Base-by-base conservation (phyloP, 805 yeast genomes). In the Starmerella stellata region DNA sequence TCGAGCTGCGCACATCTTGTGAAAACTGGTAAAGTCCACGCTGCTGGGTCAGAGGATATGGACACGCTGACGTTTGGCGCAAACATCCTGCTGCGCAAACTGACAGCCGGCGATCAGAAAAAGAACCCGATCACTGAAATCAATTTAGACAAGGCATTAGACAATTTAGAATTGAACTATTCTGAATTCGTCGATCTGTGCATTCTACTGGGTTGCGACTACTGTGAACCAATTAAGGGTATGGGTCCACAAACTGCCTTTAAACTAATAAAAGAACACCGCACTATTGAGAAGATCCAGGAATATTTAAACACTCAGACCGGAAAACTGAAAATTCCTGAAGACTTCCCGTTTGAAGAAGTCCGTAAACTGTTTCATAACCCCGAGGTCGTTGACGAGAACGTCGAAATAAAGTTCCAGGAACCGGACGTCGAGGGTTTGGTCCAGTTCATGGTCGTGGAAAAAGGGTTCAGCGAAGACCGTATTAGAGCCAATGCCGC, bases 1-100 rank as follows among this genome's bases (percentile, higher is more conserved):
- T 94, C 98, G 0, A 96, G 90, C 52, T 90, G 98, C 64, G 96
- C 98, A 0, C 90, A 74, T 45, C 61, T 90, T 35, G 95, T 95
- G 3, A 70, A 74, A 41, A 70, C 73, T 11, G 95, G 94, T 2
- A 83, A 82, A 53, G 96, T 87, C 0, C 90, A 75, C 55, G 98
- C 93, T 7, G 94, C 96, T 2, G 98, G 95, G 1, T 78, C 93
- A 4, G 98, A 90, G 57, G 98, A 90, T 71, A 90, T 90, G 98
- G 98, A 90, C 60, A 90, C 98, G 1, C 58, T 90, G 40, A 90
- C 96, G 53, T 90, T 87, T 55, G 75, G 73, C 40, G 80, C 96
- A 2, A 90, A 93, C 4, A 73, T 62, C 43, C 61, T 90, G 38
- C 64, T 90, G 44, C 70, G 98, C 47, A 93, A 90, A 56, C 66